These are phyloP conservation scores for Colletotrichum destructivum DNA, from an alignment of 2,329 filamentous ascomycete genomes.

Conservation along the genomic window DNA sequence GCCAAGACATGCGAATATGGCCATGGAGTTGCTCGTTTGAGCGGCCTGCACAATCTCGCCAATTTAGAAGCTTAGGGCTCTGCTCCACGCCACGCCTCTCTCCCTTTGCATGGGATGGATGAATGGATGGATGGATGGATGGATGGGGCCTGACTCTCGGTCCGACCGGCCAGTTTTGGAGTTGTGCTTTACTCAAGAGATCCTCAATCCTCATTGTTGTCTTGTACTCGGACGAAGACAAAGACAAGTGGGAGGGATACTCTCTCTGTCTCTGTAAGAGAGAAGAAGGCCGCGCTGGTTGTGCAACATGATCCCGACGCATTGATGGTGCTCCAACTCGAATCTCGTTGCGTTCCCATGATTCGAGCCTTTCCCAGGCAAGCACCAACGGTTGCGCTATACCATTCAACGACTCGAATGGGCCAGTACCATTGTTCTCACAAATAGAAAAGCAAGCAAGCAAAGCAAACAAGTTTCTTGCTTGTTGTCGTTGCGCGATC, in stretches of 20 bases:
- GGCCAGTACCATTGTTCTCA: constrained; percentile 3
- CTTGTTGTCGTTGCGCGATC: neutral
- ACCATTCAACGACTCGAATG: neutral
- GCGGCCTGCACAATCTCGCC: neutral
- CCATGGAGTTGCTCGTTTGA: neutral
- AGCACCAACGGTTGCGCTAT: neutral
- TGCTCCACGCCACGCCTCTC: neutral
- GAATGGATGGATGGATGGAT: neutral
- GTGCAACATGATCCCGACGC: neutral
- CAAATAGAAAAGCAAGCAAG: neutral
- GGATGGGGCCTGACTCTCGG: neutral
- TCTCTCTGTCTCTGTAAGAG: neutral
- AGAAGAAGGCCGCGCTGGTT: neutral
- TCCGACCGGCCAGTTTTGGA: too few species aligned
- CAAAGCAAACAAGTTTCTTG: neutral
- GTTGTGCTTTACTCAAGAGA: neutral
- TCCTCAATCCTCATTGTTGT: too few species aligned
- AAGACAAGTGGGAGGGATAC: too few species aligned
- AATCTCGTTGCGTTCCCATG: neutral
- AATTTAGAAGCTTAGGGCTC: neutral
- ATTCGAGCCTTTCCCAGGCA: neutral
- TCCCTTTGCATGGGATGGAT: too few species aligned
- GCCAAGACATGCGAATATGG: constrained; percentile 4
- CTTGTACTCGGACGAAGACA: neutral
- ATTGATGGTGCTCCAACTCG: neutral